phyloP scores from a whole-genome alignment of 2,329 filamentous ascomycete species.

The Diaporthe caulivora region DNA sequence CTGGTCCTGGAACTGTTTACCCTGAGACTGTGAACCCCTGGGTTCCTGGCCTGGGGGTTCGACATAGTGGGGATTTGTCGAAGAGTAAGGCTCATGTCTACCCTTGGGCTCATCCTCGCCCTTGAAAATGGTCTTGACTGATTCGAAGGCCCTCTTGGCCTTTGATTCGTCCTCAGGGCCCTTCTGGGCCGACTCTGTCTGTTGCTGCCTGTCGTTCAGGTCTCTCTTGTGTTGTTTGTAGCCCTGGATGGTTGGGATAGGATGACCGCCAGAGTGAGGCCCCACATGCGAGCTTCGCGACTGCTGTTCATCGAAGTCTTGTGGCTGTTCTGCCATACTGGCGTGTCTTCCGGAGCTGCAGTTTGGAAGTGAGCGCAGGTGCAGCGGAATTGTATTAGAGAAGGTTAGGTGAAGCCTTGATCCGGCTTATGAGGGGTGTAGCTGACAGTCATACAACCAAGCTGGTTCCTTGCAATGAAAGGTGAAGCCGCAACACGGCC shows the following conservation, averaged over 20 bases:
- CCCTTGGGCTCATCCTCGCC: slow-evolving; percentile 47
- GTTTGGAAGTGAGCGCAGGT: background rate
- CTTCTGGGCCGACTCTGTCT: slow-evolving; percentile 44
- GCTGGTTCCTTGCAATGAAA: background rate
- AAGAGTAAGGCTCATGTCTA: slow-evolving; percentile 52
- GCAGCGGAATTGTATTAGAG: background rate
- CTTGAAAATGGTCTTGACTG: slow-evolving; percentile 52
- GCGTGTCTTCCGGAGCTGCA: background rate
- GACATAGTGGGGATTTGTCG: slow-evolving; percentile 50
- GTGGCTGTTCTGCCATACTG: slow-evolving; percentile 52
- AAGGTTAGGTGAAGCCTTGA: background rate
- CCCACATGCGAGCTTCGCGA: slow-evolving; percentile 50
- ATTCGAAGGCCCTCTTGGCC: slow-evolving; percentile 50
- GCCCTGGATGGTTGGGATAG: slow-evolving; percentile 62
- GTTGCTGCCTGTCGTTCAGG: slow-evolving; percentile 54
- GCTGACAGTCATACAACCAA: background rate
- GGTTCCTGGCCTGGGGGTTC: slow-evolving; percentile 32
- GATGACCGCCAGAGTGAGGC: slow-evolving; percentile 57
- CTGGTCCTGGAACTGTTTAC: slow-evolving; percentile 32
- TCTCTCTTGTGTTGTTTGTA: slow-evolving; percentile 61
- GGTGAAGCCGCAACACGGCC: background rate
- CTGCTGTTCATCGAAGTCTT: slow-evolving; percentile 50
- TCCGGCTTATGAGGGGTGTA: background rate
- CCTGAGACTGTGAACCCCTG: slow-evolving; percentile 24
- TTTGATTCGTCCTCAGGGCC: slow-evolving; percentile 52